Percentiles rank a stretch among this genome's conserved stretches.
Conservation (phyloP, 768 basidiomycete genomes). For the Porpolomopsis calyptriformis region DNA sequence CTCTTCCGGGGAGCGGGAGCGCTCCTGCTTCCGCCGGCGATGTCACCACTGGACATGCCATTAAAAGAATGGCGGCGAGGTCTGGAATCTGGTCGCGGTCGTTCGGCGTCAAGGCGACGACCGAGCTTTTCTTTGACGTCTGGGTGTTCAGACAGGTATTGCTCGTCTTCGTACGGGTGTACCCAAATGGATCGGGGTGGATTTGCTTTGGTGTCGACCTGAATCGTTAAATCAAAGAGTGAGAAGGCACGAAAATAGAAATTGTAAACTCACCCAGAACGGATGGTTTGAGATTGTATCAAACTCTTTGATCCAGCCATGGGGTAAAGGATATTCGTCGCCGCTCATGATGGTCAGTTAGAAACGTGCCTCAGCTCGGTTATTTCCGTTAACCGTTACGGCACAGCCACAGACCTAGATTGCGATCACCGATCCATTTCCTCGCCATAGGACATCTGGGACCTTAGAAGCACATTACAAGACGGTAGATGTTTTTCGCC, state of each 20-base stretch:
- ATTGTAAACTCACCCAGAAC: conserved; percentile 42
- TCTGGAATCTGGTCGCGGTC: conserved; percentile 6
- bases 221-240: background rate
- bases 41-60: conserved; percentile 11
- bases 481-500: no score
- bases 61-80: conserved; percentile 22
- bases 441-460: no score
- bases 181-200: conserved; percentile 64
- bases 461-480: no score
- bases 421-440: no score
- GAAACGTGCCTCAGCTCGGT: no score
- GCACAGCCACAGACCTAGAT: no score
- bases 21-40: conserved; percentile 6
- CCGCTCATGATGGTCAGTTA: conserved; percentile 4
- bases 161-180: conserved; percentile 62
- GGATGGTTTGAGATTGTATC: conserved; percentile 32
- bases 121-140: conserved; percentile 30
- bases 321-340: conserved; percentile 33
- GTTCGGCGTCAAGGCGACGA: background rate
- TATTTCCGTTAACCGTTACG: no score
- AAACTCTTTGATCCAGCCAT: conserved; percentile 45
- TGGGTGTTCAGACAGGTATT: conserved; percentile 48
- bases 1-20: conserved; percentile 25
- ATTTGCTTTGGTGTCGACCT: conserved; percentile 54
- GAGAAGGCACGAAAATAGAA: background rate